Evolutionary conservation across 768 basidiomycete genomes (phyloP), one percentile per base, ranked within the genome.

Genomic region (Roridomyces roridus): DNA sequence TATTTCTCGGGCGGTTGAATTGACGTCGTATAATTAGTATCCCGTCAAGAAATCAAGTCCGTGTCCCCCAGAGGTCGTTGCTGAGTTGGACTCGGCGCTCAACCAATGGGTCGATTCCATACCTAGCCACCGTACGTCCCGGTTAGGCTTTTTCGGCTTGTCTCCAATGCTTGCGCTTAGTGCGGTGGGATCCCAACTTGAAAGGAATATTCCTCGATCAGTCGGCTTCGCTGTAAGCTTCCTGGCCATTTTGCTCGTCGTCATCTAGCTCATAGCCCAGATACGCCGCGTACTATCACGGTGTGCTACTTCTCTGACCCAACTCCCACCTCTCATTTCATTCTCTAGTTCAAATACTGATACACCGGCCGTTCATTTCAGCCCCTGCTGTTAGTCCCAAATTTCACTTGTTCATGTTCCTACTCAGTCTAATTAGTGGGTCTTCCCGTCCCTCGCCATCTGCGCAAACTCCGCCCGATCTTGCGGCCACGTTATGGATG

Each of bases 21-120:
- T n/a, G n/a, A n/a, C n/a, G n/a, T n/a, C n/a, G n/a, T n/a, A n/a
- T n/a, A n/a, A n/a, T n/a, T n/a, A 58, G 57, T 52, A 58, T 48
- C 31, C 45, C 4, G 46, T 52, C 31, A 58, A 47, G 12, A 20
- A 25, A 41, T n/a, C 25, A 8, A 58, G 26, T 6, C 44, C 35
- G 26, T 35, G n/a, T 26, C 31, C 35, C 12, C 39, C 39, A 7
- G 50, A 40, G 11, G 20, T 49, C 15, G 43, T 62, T 24, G 47
- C 43, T 5, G 60, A 55, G 20, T 31, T 62, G 20, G 60, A 62
- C 67, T 83, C 82, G 10, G 80, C 78, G 3, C 65, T 88, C n/a
- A 86, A 86, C 56, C 73, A 77, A n/a, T 88, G 86, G 86, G 72
- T 82, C 2, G 81, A 85, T 43, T 68, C 74, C 5, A 74, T 86